Evolutionary conservation across 2,329 filamentous ascomycete genomes (phyloP).

Genomic region (Colletotrichum orbiculare): DNA sequence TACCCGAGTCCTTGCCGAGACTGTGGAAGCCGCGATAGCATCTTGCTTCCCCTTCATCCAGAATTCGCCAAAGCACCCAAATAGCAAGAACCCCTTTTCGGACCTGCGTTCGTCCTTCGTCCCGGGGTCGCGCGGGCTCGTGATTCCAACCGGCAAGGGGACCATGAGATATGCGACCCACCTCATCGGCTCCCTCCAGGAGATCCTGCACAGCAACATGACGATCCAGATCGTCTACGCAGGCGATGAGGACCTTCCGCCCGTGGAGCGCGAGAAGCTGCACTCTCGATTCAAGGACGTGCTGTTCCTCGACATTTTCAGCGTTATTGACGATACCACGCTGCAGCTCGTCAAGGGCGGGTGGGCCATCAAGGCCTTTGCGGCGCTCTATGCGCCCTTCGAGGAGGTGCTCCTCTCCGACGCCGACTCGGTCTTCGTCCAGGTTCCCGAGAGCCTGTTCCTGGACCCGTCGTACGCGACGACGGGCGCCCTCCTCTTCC

Average conservation of each 20-base stretch:
- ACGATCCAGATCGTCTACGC: slow-evolving; percentile 51
- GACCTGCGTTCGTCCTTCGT: slow-evolving; percentile 34
- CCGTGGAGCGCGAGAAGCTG: slow-evolving; percentile 40
- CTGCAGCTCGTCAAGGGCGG: slow-evolving; percentile 44
- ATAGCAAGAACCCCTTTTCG: slow-evolving; percentile 36
- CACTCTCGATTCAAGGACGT: slow-evolving; percentile 40
- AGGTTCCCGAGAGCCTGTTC: slow-evolving; percentile 47
- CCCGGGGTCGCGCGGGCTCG: slow-evolving; percentile 44
- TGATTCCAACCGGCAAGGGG: slow-evolving; percentile 47
- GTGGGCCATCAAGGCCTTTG: slow-evolving; percentile 56
- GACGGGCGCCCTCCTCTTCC: slow-evolving; percentile 51
- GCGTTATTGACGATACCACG: slow-evolving; percentile 45
- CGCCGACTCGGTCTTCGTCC: slow-evolving; percentile 52
- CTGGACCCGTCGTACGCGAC: slow-evolving; percentile 44
- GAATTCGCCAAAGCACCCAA: background rate
- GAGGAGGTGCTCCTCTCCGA: slow-evolving; percentile 52
- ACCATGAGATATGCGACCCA: slow-evolving; percentile 49
- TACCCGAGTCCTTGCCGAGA: background rate
- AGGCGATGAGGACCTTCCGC: slow-evolving; percentile 46
- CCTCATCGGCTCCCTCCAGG: slow-evolving; percentile 45
- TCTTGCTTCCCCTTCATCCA: slow-evolving; percentile 6
- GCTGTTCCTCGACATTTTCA: slow-evolving; percentile 46
- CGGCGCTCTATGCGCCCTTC: slow-evolving; percentile 48
- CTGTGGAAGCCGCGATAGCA: slow-evolving; percentile 1
- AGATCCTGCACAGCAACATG: slow-evolving; percentile 42